Evolutionary conservation across 1,284 basidiomycete species (phyloP), one percentile per base, ranked within the genome.

Genomic region (Ceratorhiza oryzae-sativae): DNA sequence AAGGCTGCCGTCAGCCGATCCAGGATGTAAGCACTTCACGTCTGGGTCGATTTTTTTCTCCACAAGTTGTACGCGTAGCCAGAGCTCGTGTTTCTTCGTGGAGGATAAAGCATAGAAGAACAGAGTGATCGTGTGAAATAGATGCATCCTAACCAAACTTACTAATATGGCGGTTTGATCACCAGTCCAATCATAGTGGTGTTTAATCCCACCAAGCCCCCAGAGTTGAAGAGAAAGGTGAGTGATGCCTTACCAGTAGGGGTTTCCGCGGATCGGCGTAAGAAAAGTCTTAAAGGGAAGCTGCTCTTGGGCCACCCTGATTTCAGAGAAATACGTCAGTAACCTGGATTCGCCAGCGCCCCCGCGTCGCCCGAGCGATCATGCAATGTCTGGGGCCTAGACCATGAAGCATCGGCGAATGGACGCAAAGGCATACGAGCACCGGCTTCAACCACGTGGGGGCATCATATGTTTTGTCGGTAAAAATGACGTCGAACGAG

Each of bases 121-220:
- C n/a, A 42, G 15, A 27, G 8, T 34, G 10, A 6, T 25, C 12
- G 20, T 59, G 18, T 59, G 56, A 59, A 59, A 59, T 59, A 59
- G 27, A 25, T 30, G 23, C 30, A 30, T 39, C n/a, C n/a, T 18
- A 4, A 45, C 42, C 3, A 18, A 8, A 45, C 3, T 25, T 25
- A 70, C 53, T 45, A 56, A 70, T 70, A 58, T 70, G 42, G 53
- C 20, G 34, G 34, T 70, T 58, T 70, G 53, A 70, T 70, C 27
- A 27, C 39, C 65, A 30, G 36, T 32, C 39, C 41, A 39, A 42
- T 25, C 34, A 34, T 53, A 42, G 61, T 63, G 61, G 62, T 20
- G 32, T 46, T 49, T 51, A 32, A 27, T 9, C 63, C 23, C 18
- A 30, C 49, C 23, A 34, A 6, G 55, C 18, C 20, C 39, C 55